phyloP scores from a whole-genome alignment of 2,329 filamentous ascomycete species.

The Penicillium sp. region DNA sequence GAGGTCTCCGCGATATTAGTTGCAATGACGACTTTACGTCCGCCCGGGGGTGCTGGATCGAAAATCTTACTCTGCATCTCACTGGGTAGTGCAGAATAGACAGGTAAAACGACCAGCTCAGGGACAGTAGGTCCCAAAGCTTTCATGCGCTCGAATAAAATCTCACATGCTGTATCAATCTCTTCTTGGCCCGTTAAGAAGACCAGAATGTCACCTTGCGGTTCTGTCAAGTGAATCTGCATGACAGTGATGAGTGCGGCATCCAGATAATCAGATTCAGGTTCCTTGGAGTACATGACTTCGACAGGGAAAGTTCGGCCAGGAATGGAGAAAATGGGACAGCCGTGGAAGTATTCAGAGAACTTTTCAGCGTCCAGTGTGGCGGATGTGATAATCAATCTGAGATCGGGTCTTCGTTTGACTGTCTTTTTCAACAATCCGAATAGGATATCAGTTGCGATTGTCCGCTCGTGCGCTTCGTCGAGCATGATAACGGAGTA shows the following conservation, averaged over 20 bases:
- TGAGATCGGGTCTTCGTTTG: slow-evolving; percentile 80
- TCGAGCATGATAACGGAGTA: slow-evolving; percentile 99
- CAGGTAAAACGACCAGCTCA: slow-evolving; percentile 86
- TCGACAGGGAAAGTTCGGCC: slow-evolving; percentile 95
- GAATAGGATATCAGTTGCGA: slow-evolving; percentile 93
- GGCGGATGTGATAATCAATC: slow-evolving; percentile 93
- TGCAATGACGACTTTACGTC: slow-evolving; percentile 91
- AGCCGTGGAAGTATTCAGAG: slow-evolving; percentile 91
- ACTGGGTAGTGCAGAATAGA: slow-evolving; percentile 90
- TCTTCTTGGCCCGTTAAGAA: slow-evolving; percentile 98
- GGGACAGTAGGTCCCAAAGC: slow-evolving; percentile 86
- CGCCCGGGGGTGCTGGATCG: slow-evolving; percentile 82
- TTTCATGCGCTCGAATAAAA: slow-evolving; percentile 94
- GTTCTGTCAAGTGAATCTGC: slow-evolving; percentile 95
- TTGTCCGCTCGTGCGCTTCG: slow-evolving; percentile 95
- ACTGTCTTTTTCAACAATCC: slow-evolving; percentile 91
- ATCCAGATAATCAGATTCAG: slow-evolving; percentile 93
- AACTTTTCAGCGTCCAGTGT: slow-evolving; percentile 98
- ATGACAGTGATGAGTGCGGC: slow-evolving; percentile 93
- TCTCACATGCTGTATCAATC: slow-evolving; percentile 92
- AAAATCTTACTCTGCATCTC: slow-evolving; percentile 96
- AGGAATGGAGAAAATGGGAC: slow-evolving; percentile 94
- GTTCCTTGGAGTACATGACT: slow-evolving; percentile 90
- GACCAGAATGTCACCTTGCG: slow-evolving; percentile 88
- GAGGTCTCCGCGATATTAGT: slow-evolving; percentile 98